Percentiles rank a stretch among this genome's conserved stretches.
These are phyloP conservation scores for Fusarium proliferatum DNA, from an alignment of 2,329 filamentous ascomycete species.

Conservation along the genomic window DNA sequence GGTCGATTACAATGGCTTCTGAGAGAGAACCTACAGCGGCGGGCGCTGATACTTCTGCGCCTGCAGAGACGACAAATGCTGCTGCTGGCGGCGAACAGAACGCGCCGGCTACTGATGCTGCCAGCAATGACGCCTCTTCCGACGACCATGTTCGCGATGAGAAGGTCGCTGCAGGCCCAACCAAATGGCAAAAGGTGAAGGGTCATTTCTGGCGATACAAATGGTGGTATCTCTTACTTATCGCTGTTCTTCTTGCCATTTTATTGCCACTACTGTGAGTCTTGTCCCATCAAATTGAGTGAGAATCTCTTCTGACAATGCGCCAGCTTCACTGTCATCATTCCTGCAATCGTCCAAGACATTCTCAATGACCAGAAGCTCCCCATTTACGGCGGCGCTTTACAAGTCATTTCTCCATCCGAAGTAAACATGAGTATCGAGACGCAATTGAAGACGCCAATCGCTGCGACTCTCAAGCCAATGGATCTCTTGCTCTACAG, in stretches of 20 bases:
- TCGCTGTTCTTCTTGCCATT: conserved; percentile 56
- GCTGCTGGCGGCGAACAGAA: neutral
- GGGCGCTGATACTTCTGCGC: neutral
- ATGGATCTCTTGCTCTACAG: conserved; percentile 56
- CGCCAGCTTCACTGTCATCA: conserved; percentile 58
- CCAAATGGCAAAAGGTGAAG: conserved; percentile 52
- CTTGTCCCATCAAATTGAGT: no score
- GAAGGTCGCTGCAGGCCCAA: neutral
- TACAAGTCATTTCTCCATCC: conserved; percentile 49
- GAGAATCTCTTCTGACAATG: neutral
- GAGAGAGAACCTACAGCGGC: neutral
- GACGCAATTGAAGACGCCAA: conserved; percentile 53
- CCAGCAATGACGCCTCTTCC: conserved; percentile 24
- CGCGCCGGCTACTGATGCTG: neutral
- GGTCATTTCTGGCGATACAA: conserved; percentile 56
- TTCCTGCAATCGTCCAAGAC: conserved; percentile 58
- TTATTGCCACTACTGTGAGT: conserved; percentile 60
- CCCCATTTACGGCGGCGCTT: conserved; percentile 51
- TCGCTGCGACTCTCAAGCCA: conserved; percentile 52
- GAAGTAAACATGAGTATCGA: conserved; percentile 51
- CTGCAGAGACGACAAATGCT: neutral
- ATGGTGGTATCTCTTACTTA: conserved; percentile 56
- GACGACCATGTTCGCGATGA: conserved; percentile 33
- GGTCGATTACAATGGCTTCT: conserved; percentile 1
- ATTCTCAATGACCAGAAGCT: conserved; percentile 57